These are phyloP conservation scores for Suillus subaureus DNA, from an alignment of 768 basidiomycete genomes.

Conservation along the genomic window DNA sequence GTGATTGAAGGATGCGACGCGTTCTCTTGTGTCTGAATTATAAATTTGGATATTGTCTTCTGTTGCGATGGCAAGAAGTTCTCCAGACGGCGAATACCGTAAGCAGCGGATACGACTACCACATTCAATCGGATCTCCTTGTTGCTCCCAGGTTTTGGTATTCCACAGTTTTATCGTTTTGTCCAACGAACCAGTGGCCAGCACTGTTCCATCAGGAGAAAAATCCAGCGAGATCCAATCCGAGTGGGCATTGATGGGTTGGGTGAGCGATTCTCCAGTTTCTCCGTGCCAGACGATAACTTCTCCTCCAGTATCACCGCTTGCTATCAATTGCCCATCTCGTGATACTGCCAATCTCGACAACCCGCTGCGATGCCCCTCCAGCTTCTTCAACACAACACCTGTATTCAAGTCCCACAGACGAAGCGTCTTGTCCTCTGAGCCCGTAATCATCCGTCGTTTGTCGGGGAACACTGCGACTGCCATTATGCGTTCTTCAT, in stretches of 20 bases:
- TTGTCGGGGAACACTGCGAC: neutral
- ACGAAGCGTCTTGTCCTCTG: neutral
- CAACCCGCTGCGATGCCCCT: neutral
- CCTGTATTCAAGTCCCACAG: neutral
- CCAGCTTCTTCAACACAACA: neutral
- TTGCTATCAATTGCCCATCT: neutral
- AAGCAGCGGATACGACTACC: neutral
- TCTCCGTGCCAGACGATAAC: neutral
- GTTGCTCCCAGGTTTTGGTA: neutral
- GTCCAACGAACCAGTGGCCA: neutral
- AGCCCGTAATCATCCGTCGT: neutral
- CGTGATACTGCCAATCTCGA: neutral
- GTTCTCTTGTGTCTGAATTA: no score
- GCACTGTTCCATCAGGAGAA: neutral
- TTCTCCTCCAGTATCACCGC: neutral
- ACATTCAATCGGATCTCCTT: neutral
- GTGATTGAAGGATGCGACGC: no score
- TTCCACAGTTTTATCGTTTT: neutral
- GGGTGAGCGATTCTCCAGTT: neutral
- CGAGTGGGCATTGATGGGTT: neutral
- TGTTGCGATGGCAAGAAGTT: neutral
- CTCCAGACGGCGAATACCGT: neutral
- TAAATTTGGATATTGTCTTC: no score
- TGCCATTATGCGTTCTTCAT: neutral
- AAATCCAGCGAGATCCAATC: neutral